phyloP scores from a whole-genome alignment of 306 rosid genomes.

The Vicia faba region DNA sequence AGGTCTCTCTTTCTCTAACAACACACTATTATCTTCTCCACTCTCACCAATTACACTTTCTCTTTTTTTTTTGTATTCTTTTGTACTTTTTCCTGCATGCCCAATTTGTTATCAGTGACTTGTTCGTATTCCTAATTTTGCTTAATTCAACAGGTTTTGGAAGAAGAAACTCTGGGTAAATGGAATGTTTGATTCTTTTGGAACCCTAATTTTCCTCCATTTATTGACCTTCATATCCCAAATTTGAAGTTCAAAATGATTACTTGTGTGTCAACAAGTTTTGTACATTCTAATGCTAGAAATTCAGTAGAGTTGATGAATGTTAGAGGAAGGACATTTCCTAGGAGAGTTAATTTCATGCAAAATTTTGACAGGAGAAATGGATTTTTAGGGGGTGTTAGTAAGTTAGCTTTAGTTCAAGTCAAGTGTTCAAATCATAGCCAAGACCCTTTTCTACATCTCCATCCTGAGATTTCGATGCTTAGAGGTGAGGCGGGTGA shows the following conservation, averaged over 20 bases:
- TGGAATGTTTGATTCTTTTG: slow-evolving; percentile 37
- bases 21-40: too few relatives aligned
- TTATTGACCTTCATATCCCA: slow-evolving; percentile 22
- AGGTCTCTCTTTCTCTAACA: slow-evolving; percentile 35
- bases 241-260: slow-evolving; percentile 25
- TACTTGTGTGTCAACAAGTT: slow-evolving; percentile 42
- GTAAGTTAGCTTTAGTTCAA: slow-evolving; percentile 51
- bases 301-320: too few relatives aligned
- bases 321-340: slow-evolving; percentile 55
- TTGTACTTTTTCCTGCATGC: slow-evolving; percentile 4
- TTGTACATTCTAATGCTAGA: slow-evolving; percentile 59
- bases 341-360: slow-evolving; percentile 45
- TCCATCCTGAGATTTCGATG: slow-evolving; percentile 90
- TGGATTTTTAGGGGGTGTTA: slow-evolving; percentile 3
- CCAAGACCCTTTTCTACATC: slow-evolving; percentile 80
- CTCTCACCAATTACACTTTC: slow-evolving; percentile 13
- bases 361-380: slow-evolving; percentile 46
- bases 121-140: background rate
- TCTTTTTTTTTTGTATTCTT: background rate
- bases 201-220: slow-evolving; percentile 9
- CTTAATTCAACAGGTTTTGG: slow-evolving; percentile 10
- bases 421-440: slow-evolving; percentile 60
- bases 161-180: slow-evolving; percentile 29
- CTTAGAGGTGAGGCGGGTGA: slow-evolving; percentile 93
- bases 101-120: slow-evolving; percentile 8